phyloP scores from a whole-genome alignment of 768 basidiomycete species.

The Agaricus sinodeliciosus region DNA sequence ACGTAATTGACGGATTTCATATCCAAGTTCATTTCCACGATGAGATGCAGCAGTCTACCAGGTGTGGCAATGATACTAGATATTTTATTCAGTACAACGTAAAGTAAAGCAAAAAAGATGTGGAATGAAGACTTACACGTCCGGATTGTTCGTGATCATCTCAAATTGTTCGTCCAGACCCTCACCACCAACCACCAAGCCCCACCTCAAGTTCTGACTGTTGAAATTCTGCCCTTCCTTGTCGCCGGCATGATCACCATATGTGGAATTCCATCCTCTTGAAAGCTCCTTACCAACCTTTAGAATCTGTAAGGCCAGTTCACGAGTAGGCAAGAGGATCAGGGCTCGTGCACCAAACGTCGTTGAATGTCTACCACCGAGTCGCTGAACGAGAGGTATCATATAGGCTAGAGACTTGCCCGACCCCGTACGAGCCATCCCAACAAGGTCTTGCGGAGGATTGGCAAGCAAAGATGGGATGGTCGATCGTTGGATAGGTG shows the following conservation, averaged over 20 bases:
- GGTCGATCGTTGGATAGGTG: conserved; percentile 89
- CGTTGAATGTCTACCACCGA: conserved; percentile 74
- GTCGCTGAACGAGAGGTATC: conserved; percentile 82
- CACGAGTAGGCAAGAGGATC: conserved; percentile 87
- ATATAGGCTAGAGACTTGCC: conserved; percentile 97
- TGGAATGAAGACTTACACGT: conserved; percentile 63
- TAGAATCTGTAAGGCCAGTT: conserved; percentile 89
- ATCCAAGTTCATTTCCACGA: conserved; percentile 95
- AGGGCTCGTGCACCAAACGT: conserved; percentile 82
- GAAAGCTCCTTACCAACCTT: conserved; percentile 94
- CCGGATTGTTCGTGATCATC: conserved; percentile 90
- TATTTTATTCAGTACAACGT: conserved; percentile 6
- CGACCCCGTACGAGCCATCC: conserved; percentile 97
- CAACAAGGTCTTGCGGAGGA: conserved; percentile 89
- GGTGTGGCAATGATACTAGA: conserved; percentile 94
- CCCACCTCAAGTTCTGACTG: conserved; percentile 74
- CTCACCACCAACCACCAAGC: conserved; percentile 93
- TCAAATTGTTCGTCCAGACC: conserved; percentile 94
- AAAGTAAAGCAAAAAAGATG: conserved; percentile 10
- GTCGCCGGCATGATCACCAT: conserved; percentile 71
- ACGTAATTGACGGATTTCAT: conserved; percentile 82
- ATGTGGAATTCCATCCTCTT: conserved; percentile 63
- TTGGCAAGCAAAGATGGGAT: conserved; percentile 80
- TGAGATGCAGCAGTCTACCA: conserved; percentile 92
- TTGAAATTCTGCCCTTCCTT: conserved; percentile 50